A percentile compares a stretch with the other conserved stretches of the same genome.
These are phyloP conservation scores for Ustilago trichophora DNA, from an alignment of 1,284 basidiomycete species.

Conservation along the genomic window DNA sequence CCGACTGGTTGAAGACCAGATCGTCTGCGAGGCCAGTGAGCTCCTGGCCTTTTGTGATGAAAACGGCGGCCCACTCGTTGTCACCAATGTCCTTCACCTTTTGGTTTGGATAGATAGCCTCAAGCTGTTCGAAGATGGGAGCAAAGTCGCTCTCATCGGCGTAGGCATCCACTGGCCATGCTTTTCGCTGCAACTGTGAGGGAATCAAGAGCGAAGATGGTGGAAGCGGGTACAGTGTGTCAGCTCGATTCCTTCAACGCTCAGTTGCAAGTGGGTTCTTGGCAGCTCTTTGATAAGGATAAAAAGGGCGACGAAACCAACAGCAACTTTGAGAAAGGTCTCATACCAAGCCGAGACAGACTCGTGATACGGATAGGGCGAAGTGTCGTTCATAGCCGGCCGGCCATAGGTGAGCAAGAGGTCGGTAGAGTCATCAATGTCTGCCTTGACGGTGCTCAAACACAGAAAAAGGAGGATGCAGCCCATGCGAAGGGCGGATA, in stretches of 20 bases:
- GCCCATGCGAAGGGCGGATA: background rate
- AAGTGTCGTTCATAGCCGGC: slow-evolving; percentile 22
- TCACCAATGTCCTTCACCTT: slow-evolving; percentile 20
- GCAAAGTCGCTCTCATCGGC: slow-evolving; percentile 30
- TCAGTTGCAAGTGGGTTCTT: too few species aligned
- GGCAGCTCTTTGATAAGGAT: too few species aligned
- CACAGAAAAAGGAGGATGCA: background rate
- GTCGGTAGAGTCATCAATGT: slow-evolving; percentile 24
- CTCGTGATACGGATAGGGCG: slow-evolving; percentile 22
- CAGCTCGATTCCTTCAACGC: background rate
- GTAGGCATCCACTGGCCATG: slow-evolving; percentile 33
- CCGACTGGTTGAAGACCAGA: background rate
- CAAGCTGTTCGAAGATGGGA: slow-evolving; percentile 20
- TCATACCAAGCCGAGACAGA: slow-evolving; percentile 38
- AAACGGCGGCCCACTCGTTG: slow-evolving; percentile 35
- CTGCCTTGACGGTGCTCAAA: background rate
- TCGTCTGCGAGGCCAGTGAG: slow-evolving; percentile 11
- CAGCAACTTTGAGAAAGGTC: slow-evolving; percentile 27
- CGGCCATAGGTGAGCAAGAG: slow-evolving; percentile 15
- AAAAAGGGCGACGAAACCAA: background rate
- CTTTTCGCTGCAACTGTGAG: slow-evolving; percentile 22
- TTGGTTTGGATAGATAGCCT: slow-evolving; percentile 11
- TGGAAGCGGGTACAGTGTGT: too few species aligned
- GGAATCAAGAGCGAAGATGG: background rate
- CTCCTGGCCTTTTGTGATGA: slow-evolving; percentile 20